A percentile compares a stretch with the other conserved stretches of the same genome.
Evolutionary conservation across 202 grass and related monocot genomes (phyloP).

Genomic region (Setaria italica): DNA sequence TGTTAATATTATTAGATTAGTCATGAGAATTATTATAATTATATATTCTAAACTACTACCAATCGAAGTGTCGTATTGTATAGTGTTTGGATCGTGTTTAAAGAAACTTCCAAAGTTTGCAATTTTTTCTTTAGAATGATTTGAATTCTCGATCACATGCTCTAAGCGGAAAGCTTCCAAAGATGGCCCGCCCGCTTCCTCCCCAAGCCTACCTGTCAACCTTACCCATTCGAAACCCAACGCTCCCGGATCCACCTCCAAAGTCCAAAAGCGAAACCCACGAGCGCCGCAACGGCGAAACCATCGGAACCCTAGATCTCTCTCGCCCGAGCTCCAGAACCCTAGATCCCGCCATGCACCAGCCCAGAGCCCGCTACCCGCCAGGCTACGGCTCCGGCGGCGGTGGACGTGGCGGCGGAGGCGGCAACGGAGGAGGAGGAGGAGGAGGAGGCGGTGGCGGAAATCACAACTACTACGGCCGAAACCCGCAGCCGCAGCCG

Average conservation of each 20-base stretch:
- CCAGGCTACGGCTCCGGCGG: constrained; percentile 49
- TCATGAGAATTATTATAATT: too few species aligned
- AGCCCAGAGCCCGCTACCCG: constrained; percentile 49
- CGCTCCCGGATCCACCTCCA: constrained; percentile 38
- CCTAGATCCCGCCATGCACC: constrained; percentile 61
- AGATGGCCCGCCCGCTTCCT: neutral
- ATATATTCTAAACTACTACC: too few species aligned
- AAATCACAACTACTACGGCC: constrained; percentile 53
- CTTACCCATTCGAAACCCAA: constrained; percentile 44
- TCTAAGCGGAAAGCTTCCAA: neutral
- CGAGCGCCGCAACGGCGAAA: constrained; percentile 22
- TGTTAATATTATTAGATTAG: too few species aligned
- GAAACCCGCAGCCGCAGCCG: constrained; percentile 46
- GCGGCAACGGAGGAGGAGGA: constrained; percentile 24
- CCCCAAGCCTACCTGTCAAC: neutral
- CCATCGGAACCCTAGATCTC: constrained; percentile 59
- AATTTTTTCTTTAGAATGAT: neutral
- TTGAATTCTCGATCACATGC: neutral
- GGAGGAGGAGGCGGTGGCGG: constrained; percentile 1
- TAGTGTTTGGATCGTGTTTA: too few species aligned
- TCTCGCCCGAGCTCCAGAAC: constrained; percentile 39
- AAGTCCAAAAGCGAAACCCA: constrained; percentile 38
- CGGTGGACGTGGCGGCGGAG: neutral
- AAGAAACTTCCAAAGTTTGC: too few species aligned
- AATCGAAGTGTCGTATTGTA: too few species aligned